Evolutionary conservation across 208 protist genomes (phyloP).

Genomic region (Crithidia bombi): DNA sequence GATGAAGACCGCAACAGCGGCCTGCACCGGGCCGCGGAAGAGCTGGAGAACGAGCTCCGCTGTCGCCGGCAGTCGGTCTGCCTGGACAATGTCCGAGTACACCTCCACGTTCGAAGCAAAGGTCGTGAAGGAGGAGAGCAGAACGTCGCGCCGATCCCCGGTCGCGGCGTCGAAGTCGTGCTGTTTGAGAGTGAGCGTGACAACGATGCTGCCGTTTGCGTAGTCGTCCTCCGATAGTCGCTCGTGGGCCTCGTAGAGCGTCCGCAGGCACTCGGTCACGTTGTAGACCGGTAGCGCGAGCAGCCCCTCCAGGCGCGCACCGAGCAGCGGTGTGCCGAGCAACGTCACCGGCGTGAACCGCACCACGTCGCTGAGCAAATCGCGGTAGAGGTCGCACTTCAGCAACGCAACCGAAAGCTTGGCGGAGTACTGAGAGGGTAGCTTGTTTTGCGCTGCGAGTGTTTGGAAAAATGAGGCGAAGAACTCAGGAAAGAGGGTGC

Average conservation of each 20-base stretch:
- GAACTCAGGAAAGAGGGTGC: constrained; percentile 28
- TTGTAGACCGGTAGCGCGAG: constrained; percentile 20
- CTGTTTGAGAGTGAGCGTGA: constrained; percentile 34
- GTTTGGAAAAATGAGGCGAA: constrained; percentile 27
- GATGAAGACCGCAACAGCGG: constrained; percentile 22
- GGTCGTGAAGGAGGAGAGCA: constrained; percentile 42
- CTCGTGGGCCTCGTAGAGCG: constrained; percentile 15
- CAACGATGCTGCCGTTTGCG: constrained; percentile 29
- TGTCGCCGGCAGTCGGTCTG: constrained; percentile 28
- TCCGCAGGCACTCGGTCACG: constrained; percentile 12
- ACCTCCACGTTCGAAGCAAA: constrained; percentile 27
- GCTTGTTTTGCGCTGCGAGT: not conserved
- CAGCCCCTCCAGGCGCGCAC: constrained; percentile 22
- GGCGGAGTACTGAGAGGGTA: constrained; percentile 14
- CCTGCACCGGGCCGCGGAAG: constrained; percentile 32
- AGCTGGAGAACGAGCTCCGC: constrained; percentile 31
- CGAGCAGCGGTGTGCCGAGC: constrained; percentile 44
- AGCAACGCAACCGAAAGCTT: constrained; percentile 43
- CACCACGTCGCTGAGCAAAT: constrained; percentile 31
- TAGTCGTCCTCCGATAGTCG: constrained; percentile 31
- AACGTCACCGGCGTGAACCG: constrained; percentile 22
- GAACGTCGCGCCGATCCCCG: constrained; percentile 32
- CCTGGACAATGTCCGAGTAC: constrained; percentile 25
- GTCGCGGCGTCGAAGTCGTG: not conserved
- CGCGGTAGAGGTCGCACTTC: constrained; percentile 49